A percentile compares a stretch with the other conserved stretches of the same genome.
Evolutionary conservation across 2,329 filamentous ascomycete species (phyloP).

Genomic region (Aspergillus phoenicis): DNA sequence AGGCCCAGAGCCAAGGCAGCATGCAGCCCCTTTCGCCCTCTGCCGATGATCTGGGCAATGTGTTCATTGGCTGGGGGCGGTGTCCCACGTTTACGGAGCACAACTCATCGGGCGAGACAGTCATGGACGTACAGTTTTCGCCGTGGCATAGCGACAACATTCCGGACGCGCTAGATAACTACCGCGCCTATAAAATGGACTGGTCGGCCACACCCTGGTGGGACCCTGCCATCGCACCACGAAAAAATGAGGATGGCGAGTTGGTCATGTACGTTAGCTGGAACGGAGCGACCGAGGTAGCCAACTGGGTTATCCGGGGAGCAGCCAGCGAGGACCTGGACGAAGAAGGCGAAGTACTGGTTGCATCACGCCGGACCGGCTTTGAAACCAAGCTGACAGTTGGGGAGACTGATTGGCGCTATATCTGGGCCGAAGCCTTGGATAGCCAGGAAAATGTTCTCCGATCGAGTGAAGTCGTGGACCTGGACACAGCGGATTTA

Average conservation of each 20-base stretch:
- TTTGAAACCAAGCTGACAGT: slow-evolving; percentile 4
- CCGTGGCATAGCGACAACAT: slow-evolving; percentile 14
- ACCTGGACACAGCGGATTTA: not conserved
- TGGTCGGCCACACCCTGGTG: slow-evolving; percentile 13
- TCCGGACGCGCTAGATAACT: slow-evolving; percentile 13
- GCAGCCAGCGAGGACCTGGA: not conserved
- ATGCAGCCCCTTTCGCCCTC: slow-evolving; percentile 5
- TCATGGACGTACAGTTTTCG: slow-evolving; percentile 15
- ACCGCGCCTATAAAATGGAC: slow-evolving; percentile 10
- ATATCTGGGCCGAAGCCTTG: slow-evolving; percentile 1
- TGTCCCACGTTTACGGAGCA: slow-evolving; percentile 14
- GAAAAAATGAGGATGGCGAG: not conserved
- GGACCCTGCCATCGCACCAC: slow-evolving; percentile 6
- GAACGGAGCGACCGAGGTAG: slow-evolving; percentile 12
- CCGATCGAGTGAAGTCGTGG: not conserved
- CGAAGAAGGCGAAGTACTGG: not conserved
- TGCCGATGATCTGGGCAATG: slow-evolving; percentile 7
- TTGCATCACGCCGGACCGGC: not conserved
- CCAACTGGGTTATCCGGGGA: slow-evolving; percentile 8
- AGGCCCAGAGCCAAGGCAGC: slow-evolving; percentile 14
- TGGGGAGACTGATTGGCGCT: not conserved
- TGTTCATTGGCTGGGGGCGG: slow-evolving; percentile 16
- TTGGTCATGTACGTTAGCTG: slow-evolving; percentile 11
- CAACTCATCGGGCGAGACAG: slow-evolving; percentile 7
- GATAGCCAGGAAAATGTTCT: not conserved